A percentile compares a stretch with the other conserved stretches of the same genome.
These are phyloP conservation scores for Penicillium psychrofluorescens DNA, from an alignment of 495 filamentous ascomycete genomes.

Conservation along the genomic window DNA sequence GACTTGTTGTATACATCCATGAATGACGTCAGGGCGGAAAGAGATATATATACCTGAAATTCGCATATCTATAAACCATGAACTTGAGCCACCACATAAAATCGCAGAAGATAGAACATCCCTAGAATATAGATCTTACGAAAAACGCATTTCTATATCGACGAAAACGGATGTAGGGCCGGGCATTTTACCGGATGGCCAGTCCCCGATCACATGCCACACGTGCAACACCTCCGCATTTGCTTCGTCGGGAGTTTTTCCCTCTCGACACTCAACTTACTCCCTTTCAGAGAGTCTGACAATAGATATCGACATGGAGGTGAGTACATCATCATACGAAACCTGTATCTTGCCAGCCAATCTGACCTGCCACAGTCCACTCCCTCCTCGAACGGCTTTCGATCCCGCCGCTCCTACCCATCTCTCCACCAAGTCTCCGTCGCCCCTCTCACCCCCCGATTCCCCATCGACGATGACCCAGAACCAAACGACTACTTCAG, in stretches of 20 bases:
- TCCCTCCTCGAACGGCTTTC: constrained; percentile 23
- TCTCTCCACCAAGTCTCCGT: constrained; percentile 46
- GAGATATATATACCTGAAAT: background rate
- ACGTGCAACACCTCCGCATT: constrained; percentile 23
- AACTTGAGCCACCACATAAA: background rate
- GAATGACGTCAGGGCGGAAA: no score
- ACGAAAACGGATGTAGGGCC: no score
- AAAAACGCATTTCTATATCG: no score
- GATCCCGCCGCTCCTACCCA: constrained; percentile 39
- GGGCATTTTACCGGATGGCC: no score
- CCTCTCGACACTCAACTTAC: background rate
- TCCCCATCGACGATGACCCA: constrained; percentile 47
- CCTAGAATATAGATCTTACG: no score
- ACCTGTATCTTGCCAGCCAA: constrained; percentile 1
- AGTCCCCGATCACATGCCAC: constrained; percentile 16
- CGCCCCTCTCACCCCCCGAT: constrained; percentile 58
- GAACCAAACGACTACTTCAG: constrained; percentile 28
- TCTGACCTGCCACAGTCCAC: constrained; percentile 6
- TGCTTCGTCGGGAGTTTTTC: constrained; percentile 2
- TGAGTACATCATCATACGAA: constrained; percentile 4
- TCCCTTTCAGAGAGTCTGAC: background rate
- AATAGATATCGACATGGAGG: constrained; percentile 13
- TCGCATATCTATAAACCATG: background rate
- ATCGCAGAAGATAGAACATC: no score
- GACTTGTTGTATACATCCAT: no score